Evolutionary conservation across 768 basidiomycete species (phyloP).

Genomic region (Suillus weaverae): DNA sequence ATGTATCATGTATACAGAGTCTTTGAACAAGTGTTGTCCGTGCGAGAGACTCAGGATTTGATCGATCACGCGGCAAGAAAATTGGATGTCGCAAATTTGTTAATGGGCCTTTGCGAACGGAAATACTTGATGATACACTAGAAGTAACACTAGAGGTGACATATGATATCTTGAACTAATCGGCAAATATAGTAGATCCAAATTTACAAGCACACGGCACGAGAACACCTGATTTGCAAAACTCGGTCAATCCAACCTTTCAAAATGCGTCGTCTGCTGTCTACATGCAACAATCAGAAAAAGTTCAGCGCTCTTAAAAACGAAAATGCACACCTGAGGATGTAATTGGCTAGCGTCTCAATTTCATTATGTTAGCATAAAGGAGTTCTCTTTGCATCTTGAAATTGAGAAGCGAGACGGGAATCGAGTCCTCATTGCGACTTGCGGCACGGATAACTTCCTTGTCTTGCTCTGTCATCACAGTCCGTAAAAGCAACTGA

Average conservation of each 20-base stretch:
- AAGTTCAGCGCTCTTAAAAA: background rate
- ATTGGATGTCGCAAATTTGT: too few relatives aligned
- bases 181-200: background rate
- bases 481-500: conserved; percentile 12
- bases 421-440: background rate
- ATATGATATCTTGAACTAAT: background rate
- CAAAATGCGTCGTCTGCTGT: background rate
- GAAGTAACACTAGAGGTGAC: background rate
- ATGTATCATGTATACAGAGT: conserved; percentile 49
- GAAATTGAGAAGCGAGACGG: conserved; percentile 12
- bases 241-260: background rate
- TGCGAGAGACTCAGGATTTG: conserved; percentile 55
- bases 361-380: conserved; percentile 5
- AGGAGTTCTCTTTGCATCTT: conserved; percentile 17
- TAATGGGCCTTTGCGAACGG: too few relatives aligned
- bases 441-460: conserved; percentile 9
- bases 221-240: background rate
- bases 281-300: background rate
- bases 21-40: conserved; percentile 58
- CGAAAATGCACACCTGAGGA: background rate
- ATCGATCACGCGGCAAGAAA: too few relatives aligned
- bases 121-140: too few relatives aligned
- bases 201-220: background rate
- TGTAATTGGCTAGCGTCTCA: background rate
- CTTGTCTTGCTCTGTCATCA: conserved; percentile 21